phyloP scores from a whole-genome alignment of 495 filamentous ascomycete species.

The Cenococcum geophilum region DNA sequence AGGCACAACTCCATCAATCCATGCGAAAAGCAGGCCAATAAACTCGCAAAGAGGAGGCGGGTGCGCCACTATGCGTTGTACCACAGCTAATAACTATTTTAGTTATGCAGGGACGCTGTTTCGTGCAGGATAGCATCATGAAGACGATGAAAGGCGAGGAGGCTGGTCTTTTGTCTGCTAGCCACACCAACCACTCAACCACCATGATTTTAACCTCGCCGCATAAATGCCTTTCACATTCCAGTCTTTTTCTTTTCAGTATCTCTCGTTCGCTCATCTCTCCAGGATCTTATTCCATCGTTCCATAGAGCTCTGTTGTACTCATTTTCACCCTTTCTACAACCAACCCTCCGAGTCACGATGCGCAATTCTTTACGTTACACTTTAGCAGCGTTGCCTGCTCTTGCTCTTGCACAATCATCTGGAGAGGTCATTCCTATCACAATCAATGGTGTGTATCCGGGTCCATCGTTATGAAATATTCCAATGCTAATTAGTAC shows the following conservation, averaged over 20 bases:
- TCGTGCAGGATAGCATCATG: neutral
- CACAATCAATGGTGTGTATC: neutral
- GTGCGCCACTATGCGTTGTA: neutral
- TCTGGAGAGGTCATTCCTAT: conserved; percentile 10
- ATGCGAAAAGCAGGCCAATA: neutral
- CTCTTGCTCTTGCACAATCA: conserved; percentile 1
- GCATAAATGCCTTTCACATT: conserved; percentile 6
- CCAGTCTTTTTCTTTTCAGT: neutral
- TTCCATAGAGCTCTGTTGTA: neutral
- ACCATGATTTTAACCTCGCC: neutral
- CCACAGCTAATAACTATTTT: neutral
- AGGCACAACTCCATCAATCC: neutral
- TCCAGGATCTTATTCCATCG: neutral
- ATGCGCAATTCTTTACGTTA: conserved; percentile 5
- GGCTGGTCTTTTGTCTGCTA: neutral
- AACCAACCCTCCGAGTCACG: neutral
- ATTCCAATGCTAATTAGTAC: neutral
- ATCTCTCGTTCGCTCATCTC: neutral
- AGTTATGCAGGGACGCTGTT: neutral
- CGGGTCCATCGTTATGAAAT: neutral
- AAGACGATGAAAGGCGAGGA: neutral
- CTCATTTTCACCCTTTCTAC: neutral
- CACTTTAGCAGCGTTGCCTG: neutral
- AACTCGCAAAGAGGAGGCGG: neutral
- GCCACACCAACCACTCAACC: conserved; percentile 3